phyloP scores from a whole-genome alignment of 2,329 filamentous ascomycete genomes.

The Sordariomycetes sp. region DNA sequence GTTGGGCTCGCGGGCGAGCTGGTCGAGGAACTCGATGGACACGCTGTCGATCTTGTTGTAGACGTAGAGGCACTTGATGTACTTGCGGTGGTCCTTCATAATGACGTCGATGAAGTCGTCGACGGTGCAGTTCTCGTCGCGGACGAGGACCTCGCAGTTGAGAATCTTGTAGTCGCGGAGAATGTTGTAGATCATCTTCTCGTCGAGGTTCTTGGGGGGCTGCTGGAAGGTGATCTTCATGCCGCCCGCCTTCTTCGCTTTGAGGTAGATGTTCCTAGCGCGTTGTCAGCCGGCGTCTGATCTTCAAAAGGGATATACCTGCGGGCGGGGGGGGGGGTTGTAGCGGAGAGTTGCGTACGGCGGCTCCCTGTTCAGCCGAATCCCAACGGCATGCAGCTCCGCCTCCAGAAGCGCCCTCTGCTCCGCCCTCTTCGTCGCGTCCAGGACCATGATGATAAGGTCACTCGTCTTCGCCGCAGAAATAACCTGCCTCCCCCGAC shows the following conservation, averaged over 20 bases:
- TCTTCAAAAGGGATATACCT: too few species aligned
- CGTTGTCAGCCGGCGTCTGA: neutral
- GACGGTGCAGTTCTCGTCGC: conserved; percentile 89
- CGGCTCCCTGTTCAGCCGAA: conserved; percentile 79
- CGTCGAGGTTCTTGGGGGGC: conserved; percentile 82
- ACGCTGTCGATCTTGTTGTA: conserved; percentile 99
- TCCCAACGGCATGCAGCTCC: conserved; percentile 89
- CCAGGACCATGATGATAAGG: conserved; percentile 89
- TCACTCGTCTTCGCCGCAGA: conserved; percentile 97
- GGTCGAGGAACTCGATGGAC: conserved; percentile 84
- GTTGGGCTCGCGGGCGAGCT: conserved; percentile 80
- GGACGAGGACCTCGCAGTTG: conserved; percentile 90
- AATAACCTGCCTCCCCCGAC: conserved; percentile 89
- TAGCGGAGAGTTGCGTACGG: conserved; percentile 43
- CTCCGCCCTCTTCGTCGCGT: conserved; percentile 92
- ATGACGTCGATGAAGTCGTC: conserved; percentile 99
- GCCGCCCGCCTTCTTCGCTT: conserved; percentile 86
- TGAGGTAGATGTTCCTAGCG: conserved; percentile 85
- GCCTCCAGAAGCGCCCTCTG: conserved; percentile 82
- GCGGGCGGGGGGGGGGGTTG: too few species aligned
- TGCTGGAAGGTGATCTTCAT: conserved; percentile 97
- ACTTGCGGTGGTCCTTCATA: conserved; percentile 98
- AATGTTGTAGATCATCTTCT: conserved; percentile 98
- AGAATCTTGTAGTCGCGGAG: conserved; percentile 97
- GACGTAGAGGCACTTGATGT: conserved; percentile 89